Base-by-base conservation (phyloP, 2,329 filamentous ascomycete species). In the Botrytis galanthina region DNA sequence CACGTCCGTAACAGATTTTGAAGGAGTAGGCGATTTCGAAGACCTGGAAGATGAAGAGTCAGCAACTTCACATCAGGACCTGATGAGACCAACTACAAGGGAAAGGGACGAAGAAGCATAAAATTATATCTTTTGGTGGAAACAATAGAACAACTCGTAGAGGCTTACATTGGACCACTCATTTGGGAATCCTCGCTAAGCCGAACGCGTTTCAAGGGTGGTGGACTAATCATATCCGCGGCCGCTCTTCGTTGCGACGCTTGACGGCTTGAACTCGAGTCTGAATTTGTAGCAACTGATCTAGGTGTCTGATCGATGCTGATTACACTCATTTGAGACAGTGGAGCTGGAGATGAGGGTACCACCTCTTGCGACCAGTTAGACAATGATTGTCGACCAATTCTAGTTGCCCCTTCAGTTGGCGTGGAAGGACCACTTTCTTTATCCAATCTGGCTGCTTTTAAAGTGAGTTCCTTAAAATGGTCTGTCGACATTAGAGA, bases 171-270 rank as follows among this genome's bases (percentile, higher is more conserved):
- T 70, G n/a, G 29, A 18, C 2, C n/a, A 42, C 29, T 48, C 18
- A 57, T 16, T 29, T 39, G 44, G 12, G 32, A 54, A 39, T 75
- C 74, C 26, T 61, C 37, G 29, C 72, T 39, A 29, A 75, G 51
- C 5, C 78, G 75, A n/a, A 60, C 51, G 67, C 76, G 77, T 60
- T 80, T 79, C 26, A 72, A 54, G 20, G 42, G 54, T 26, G 39
- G 60, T 54, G 75, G 74, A 18, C 64, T 70, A 26, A 76, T 32
- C 18, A 73, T 73, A 22, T 76, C 73, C n/a, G 68, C 16, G 18
- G 77, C 75, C 22, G 74, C 74, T 57, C 76, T 78, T 20, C 77
- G 76, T 35, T 78, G 73, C 20, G 76, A 39, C 26, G 39, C 64
- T 61, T 78, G 77, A 29, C 48, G 39, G 18, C 48, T 42, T 42